These are phyloP conservation scores for Pestalotiopsis sp. DNA, from an alignment of 2,329 filamentous ascomycete species.

Conservation along the genomic window DNA sequence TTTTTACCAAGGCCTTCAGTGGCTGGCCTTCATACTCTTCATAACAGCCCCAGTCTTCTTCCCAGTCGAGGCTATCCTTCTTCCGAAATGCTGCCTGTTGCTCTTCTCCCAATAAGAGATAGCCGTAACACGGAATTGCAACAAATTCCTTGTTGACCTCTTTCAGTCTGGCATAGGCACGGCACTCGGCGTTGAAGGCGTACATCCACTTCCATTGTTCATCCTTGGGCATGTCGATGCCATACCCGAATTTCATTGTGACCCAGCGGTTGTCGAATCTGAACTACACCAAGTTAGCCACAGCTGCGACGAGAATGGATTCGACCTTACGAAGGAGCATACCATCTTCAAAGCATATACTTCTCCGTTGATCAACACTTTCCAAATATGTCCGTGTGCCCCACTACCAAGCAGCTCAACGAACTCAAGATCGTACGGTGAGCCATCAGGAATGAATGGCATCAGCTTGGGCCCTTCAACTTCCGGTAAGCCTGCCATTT, in stretches of 20 bases:
- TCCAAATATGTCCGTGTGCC: constrained; percentile 14
- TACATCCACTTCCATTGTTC: constrained; percentile 9
- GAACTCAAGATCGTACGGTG: not conserved
- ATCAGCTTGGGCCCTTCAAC: constrained; percentile 13
- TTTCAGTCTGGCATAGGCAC: constrained; percentile 12
- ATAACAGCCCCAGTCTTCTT: constrained; percentile 9
- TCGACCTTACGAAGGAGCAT: not conserved
- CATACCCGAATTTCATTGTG: not conserved
- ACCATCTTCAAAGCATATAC: constrained; percentile 16
- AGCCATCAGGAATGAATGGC: not conserved
- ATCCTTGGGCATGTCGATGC: not conserved
- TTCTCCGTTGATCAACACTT: constrained; percentile 10
- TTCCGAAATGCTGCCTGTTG: not conserved
- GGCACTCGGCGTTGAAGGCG: constrained; percentile 11
- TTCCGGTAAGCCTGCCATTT: not conserved
- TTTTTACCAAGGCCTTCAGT: not conserved
- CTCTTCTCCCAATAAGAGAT: constrained; percentile 1
- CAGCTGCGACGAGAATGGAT: not conserved
- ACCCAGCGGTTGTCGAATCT: not conserved
- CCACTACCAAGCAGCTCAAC: not conserved
- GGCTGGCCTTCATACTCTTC: not conserved
- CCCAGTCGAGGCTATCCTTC: constrained; percentile 7
- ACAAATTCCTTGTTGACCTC: constrained; percentile 9
- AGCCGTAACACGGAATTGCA: constrained; percentile 4
- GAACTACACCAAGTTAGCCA: constrained; percentile 1